phyloP scores from a whole-genome alignment of 805 yeast species.

The Candida pini region DNA sequence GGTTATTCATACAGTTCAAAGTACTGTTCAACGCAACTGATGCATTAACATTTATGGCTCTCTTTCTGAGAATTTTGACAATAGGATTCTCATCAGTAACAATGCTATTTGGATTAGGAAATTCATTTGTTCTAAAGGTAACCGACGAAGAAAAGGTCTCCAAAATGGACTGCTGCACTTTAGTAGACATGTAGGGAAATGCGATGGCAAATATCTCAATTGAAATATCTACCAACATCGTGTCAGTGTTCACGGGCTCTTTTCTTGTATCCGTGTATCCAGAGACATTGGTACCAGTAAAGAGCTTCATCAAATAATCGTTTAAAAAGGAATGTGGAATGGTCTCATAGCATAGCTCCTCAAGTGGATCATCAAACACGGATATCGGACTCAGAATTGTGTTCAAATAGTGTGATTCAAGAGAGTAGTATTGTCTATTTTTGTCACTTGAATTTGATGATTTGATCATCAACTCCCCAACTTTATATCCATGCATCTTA shows the following conservation, averaged over 20 bases:
- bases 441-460: constrained; percentile 9
- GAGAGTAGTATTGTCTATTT: constrained; percentile 19
- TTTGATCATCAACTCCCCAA: constrained; percentile 29
- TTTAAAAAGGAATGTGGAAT: constrained; percentile 35
- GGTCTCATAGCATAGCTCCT: constrained; percentile 28
- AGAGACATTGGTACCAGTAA: constrained; percentile 17
- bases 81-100: constrained; percentile 8
- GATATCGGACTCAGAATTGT: constrained; percentile 22
- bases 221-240: constrained; percentile 66
- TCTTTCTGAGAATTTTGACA: constrained; percentile 20
- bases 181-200: constrained; percentile 65
- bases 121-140: constrained; percentile 32
- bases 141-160: constrained; percentile 66
- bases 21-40: constrained; percentile 59
- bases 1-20: constrained; percentile 26
- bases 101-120: constrained; percentile 5
- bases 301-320: constrained; percentile 35
- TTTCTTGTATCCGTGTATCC: constrained; percentile 32
- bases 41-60: constrained; percentile 55
- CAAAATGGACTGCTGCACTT: constrained; percentile 82
- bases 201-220: constrained; percentile 68
- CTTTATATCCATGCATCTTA: constrained; percentile 27
- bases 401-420: constrained; percentile 28
- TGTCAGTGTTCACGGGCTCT: constrained; percentile 39
- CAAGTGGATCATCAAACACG: constrained; percentile 32